These are phyloP conservation scores for Phytophthora aleatoria DNA, from an alignment of 352 stramenopile genomes.

Conservation along the genomic window DNA sequence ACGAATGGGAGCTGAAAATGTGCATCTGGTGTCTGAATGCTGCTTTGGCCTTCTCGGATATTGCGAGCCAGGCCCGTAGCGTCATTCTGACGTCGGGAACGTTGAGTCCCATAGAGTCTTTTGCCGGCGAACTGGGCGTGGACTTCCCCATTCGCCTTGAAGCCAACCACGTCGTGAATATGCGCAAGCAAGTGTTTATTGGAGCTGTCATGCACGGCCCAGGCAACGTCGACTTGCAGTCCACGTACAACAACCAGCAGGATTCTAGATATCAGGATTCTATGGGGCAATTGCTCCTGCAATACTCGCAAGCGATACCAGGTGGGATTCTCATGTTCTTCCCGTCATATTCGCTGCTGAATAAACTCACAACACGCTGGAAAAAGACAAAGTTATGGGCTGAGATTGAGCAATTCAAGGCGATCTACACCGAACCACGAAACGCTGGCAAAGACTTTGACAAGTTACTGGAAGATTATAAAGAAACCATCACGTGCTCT, in stretches of 20 bases:
- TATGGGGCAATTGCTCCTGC: slow-evolving; percentile 72
- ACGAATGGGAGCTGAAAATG: slow-evolving; percentile 68
- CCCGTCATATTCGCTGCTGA: slow-evolving; percentile 83
- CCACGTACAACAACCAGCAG: slow-evolving; percentile 85
- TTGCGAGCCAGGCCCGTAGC: slow-evolving; percentile 62
- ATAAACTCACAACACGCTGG: slow-evolving; percentile 73
- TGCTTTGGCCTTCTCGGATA: slow-evolving; percentile 82
- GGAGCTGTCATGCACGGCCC: slow-evolving; percentile 73
- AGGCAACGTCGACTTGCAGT: slow-evolving; percentile 69
- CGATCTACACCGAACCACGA: slow-evolving; percentile 69
- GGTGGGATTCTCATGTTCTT: slow-evolving; percentile 89
- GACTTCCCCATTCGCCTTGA: slow-evolving; percentile 85
- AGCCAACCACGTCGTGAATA: slow-evolving; percentile 88
- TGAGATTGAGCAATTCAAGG: slow-evolving; percentile 67
- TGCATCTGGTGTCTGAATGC: slow-evolving; percentile 89
- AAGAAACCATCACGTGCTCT: slow-evolving; percentile 33
- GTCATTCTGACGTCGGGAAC: slow-evolving; percentile 88
- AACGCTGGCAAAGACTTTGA: slow-evolving; percentile 86
- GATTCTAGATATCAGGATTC: slow-evolving; percentile 82
- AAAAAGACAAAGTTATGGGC: slow-evolving; percentile 66
- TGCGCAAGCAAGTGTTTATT: slow-evolving; percentile 86
- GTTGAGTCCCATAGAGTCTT: slow-evolving; percentile 89
- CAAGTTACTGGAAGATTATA: slow-evolving; percentile 76
- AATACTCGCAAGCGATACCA: slow-evolving; percentile 72
- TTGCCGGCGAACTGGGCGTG: slow-evolving; percentile 77